Base-by-base conservation (phyloP, 2,329 filamentous ascomycete species). In the Phoma sp. region DNA sequence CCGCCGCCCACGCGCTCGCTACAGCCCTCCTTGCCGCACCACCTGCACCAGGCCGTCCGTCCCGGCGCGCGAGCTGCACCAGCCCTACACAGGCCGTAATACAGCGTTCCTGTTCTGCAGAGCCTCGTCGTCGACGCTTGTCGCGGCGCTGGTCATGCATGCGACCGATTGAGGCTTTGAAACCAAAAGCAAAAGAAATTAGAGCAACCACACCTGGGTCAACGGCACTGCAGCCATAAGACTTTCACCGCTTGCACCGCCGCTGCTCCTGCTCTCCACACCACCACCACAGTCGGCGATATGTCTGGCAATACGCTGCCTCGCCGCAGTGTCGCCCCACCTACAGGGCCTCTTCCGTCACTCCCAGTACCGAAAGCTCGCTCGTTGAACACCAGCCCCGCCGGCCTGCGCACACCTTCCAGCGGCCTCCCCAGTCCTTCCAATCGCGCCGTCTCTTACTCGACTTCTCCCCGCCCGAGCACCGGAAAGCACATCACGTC, bases 351-450 rank as follows among this genome's bases (percentile, higher is more conserved):
- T 25, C 79, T 95, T 23, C 90, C 91, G 38, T 87, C 89, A 38
- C 78, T 96, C 42, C 90, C 91, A 25, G 80, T 89, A 14, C 76
- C 81, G 40, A 95, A 91, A 75, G 86, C 88, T 35, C 84, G 90
- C 58, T 88, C 84, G 74, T 86, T 79, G 52, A 69, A 65, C 46
- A 53, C 62, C 37, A 62, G 66, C 50, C 65, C 72, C 47, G 62
- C 71, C 10, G 56, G 62, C 38, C 52, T 55, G 23, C 68, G 67
- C 18, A 50, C 56, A 3, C 54, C 66, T 14, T 59, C 62, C 29
- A 57, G 48, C 27, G 74, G 71, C 41, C 67, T 74, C 14, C 66
- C 71, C 14, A 64, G 62, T 4, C 60, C 67, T 14, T 44, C 62
- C 24, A 64, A 25, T 42, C 70, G 72, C 43, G 64, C 71, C 42